phyloP scores from a whole-genome alignment of 2,329 filamentous ascomycete species.

The Fusarium luffae region DNA sequence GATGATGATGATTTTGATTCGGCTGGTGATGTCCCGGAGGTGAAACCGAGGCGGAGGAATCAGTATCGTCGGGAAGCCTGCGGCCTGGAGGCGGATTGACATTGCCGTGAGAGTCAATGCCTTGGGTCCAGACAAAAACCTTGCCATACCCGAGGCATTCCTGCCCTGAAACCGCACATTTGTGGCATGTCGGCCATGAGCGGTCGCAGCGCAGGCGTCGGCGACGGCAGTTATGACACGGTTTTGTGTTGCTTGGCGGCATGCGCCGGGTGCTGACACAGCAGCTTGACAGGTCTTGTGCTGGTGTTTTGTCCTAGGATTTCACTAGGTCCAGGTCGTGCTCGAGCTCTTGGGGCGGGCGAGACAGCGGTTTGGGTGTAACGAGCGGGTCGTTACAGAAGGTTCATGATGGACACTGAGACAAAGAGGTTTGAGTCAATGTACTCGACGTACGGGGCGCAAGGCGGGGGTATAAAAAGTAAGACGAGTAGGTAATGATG shows the following conservation, averaged over 20 bases:
- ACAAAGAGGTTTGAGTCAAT: conserved; percentile 19
- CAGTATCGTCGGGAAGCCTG: conserved; percentile 38
- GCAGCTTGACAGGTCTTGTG: conserved; percentile 35
- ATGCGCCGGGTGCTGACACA: conserved; percentile 47
- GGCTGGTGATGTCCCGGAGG: conserved; percentile 7
- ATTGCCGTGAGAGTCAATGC: conserved; percentile 62
- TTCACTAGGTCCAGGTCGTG: conserved; percentile 32
- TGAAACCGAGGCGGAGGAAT: conserved; percentile 26
- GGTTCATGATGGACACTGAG: conserved; percentile 36
- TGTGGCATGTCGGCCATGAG: conserved; percentile 68
- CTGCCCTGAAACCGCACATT: conserved; percentile 65
- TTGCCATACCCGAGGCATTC: conserved; percentile 72
- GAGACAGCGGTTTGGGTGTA: conserved; percentile 36
- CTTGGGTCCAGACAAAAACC: conserved; percentile 69
- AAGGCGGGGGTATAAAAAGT: conserved; percentile 6
- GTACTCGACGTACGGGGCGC: neutral
- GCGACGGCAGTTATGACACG: conserved; percentile 72
- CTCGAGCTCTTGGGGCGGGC: conserved; percentile 35
- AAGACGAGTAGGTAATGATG: conserved; percentile 6
- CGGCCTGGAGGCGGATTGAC: conserved; percentile 50
- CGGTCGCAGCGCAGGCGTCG: conserved; percentile 71
- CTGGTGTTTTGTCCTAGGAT: conserved; percentile 25
- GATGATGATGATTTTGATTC: conserved; percentile 13
- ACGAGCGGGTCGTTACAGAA: conserved; percentile 37
- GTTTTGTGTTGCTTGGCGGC: conserved; percentile 54